Percentiles rank a stretch among this genome's conserved stretches.
Evolutionary conservation across 148 eudicot species (phyloP).

Genomic region (Arbutus unedo): DNA sequence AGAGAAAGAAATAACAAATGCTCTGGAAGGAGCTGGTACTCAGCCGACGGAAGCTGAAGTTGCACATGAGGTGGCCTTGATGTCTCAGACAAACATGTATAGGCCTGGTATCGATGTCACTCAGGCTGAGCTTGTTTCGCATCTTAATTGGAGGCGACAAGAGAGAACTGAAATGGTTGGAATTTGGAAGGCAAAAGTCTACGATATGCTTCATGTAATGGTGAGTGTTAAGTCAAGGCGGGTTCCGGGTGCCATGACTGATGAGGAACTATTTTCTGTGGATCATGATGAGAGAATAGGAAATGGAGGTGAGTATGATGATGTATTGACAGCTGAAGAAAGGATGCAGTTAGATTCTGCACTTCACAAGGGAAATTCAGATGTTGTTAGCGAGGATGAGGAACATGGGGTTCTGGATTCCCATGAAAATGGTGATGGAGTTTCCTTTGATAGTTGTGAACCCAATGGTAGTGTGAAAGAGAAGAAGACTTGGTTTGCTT

Average conservation of each 20-base stretch:
- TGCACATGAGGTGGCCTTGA: conserved; percentile 81
- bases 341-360: conserved; percentile 77
- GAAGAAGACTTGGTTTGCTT: conserved; percentile 78
- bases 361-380: conserved; percentile 60
- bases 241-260: conserved; percentile 93
- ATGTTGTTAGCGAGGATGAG: conserved; percentile 53
- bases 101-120: conserved; percentile 97
- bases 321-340: conserved; percentile 75
- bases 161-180: conserved; percentile 89
- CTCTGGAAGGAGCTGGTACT: conserved; percentile 86
- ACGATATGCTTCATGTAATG: conserved; percentile 89
- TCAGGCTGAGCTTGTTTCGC: conserved; percentile 86
- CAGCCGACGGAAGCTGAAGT: conserved; percentile 89
- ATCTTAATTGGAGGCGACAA: conserved; percentile 87
- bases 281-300: conserved; percentile 57
- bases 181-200: conserved; percentile 85
- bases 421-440: conserved; percentile 39
- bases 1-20: conserved; percentile 76
- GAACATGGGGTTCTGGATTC: conserved; percentile 43
- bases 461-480: conserved; percentile 55
- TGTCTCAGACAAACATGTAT: conserved; percentile 90
- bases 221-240: conserved; percentile 91
- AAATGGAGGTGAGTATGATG: conserved; percentile 67
- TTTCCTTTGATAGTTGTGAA: conserved; percentile 49
- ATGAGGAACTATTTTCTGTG: conserved; percentile 78